Base-by-base conservation (phyloP, 352 stramenopile genomes). In the Hyaloperonospora arabidopsidis region DNA sequence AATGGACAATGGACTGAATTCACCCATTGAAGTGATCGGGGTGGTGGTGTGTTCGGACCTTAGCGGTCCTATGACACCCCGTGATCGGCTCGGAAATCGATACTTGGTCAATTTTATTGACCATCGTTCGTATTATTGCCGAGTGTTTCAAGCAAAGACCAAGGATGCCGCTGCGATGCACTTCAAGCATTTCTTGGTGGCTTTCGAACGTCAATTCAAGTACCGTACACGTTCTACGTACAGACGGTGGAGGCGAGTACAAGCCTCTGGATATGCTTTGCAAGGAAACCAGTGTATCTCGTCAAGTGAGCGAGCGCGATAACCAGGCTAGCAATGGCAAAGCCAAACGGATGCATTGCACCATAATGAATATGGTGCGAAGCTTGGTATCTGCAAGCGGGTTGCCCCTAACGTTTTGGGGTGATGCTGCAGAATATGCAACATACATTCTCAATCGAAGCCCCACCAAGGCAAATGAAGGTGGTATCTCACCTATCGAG, bases 341-440 rank as follows among this genome's bases (percentile, higher is more conserved):
- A 13, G 40, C 40, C 28, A 7, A 46, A 13, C 6, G 39, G 2
- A 45, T 45, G 39, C 39, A 45, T 17, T 15, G 35, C 2, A 17
- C 35, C 12, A 41, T 41, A 3, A 18, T 41, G 35, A 63, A 70
- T 6, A 61, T 72, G 15, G 68, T 32, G 4, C 25, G 25, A 32
- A 32, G 25, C 25, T 10, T 32, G 25, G 4, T 32, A 8, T 32
- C 8, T 0, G 25, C 25, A 10, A 10, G 4, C 4, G 8, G 8
- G 4, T 32, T 32, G 8, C 25, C 25, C 0, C 4, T 10, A 8
- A 32, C 25, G 8, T 32, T 32, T 8, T 32, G 25, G 25, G 25
- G 25, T 32, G 25, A 32, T 8, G 25, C 25, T 32, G 25, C 25
- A 4, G 25, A 32, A 8, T 32, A 32, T 8, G 25, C 25, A 8